Evolutionary conservation across 1,139 yeast species (phyloP).

Genomic region (Yamadazyma atmosphaerica): DNA sequence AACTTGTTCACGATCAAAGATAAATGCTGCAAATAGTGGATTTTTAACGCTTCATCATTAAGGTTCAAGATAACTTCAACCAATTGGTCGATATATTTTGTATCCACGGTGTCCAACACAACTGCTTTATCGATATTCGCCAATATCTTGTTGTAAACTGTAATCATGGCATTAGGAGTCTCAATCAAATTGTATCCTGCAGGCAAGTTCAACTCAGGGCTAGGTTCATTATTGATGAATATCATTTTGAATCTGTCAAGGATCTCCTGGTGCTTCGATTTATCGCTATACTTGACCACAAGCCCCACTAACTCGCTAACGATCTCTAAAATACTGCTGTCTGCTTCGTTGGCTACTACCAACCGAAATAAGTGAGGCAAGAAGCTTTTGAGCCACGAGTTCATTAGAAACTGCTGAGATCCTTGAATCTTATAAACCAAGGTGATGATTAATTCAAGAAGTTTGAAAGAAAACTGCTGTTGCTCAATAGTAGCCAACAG

Average conservation of each 20-base stretch:
- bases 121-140: slow-evolving; percentile 48
- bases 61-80: too few relatives aligned
- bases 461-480: slow-evolving; percentile 13
- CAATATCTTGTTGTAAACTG: slow-evolving; percentile 50
- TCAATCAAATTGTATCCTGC: slow-evolving; percentile 23
- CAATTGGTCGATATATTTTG: slow-evolving; percentile 12
- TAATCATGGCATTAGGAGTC: slow-evolving; percentile 39
- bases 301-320: slow-evolving; percentile 39
- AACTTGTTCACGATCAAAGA: slow-evolving; percentile 59
- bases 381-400: slow-evolving; percentile 43
- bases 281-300: slow-evolving; percentile 37
- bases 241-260: slow-evolving; percentile 29
- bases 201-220: slow-evolving; percentile 11
- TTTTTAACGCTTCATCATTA: slow-evolving; percentile 34
- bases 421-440: slow-evolving; percentile 24
- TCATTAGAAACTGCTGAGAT: slow-evolving; percentile 35
- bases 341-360: neutral
- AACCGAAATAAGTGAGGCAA: slow-evolving; percentile 23
- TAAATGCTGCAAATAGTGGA: slow-evolving; percentile 60
- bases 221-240: slow-evolving; percentile 21
- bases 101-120: slow-evolving; percentile 11
- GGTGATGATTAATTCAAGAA: slow-evolving; percentile 24
- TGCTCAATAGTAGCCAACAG: slow-evolving; percentile 19
- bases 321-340: slow-evolving; percentile 21
- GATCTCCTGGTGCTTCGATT: slow-evolving; percentile 37